Base-by-base conservation (phyloP, 805 yeast genomes). In the Candida arabinofermentans region DNA sequence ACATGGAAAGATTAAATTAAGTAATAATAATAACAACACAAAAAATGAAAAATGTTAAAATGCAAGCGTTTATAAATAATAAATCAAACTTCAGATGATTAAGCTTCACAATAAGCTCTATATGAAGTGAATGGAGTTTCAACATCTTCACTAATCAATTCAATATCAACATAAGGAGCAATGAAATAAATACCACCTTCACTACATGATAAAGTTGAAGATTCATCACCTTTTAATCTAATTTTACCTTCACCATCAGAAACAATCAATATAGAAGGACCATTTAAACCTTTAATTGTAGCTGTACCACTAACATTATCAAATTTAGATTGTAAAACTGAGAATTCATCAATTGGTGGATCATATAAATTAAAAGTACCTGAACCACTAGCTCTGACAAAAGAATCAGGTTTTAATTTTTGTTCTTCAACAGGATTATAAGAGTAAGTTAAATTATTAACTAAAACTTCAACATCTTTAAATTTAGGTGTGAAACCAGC, bases 401-500 rank as follows among this genome's bases (percentile, higher is more conserved):
- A 84, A 49, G 68, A 64, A 23, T 86, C 77, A 36, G 77, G 77
- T 31, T 50, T 40, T 93, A 91, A 86, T 67, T 88, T 89, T 71
- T 93, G 99, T 61, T 89, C 89, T 53, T 81, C 89, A 38, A 91
- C 96, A 19, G 95, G 81, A 41, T 86, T 95, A 56, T 85, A 85
- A 22, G 86, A 74, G 63, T 91, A 93, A 3, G 96, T 90, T 62
- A 93, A 78, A 93, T 87, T 87, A 40, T 76, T 79, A 34, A 93
- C 97, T 59, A 93, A 77, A 57, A 85, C 88, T 44, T 81, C 67
- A 46, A 93, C 98, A 65, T 93, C 99, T 69, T 91, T 93, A 72
- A 91, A 93, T 66, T 93, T 93, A 48, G 99, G 99, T n/a, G 99
- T 93, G 73, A 93, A 93, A 12, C 99, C 99, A 4, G 97, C 96